Conservation (phyloP, 495 filamentous ascomycete genomes). For the Penicillium atrosanguineum region DNA sequence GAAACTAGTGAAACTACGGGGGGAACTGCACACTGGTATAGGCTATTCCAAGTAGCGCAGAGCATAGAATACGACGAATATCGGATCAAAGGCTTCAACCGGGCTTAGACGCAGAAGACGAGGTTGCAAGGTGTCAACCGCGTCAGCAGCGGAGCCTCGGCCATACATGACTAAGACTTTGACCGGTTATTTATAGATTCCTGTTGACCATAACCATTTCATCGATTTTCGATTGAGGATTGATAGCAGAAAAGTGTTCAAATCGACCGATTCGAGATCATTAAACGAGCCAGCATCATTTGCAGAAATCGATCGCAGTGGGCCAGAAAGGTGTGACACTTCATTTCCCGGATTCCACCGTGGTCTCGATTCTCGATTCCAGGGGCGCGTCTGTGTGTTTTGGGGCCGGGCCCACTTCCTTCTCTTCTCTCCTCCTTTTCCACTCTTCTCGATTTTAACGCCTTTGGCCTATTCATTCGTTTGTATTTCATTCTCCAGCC, state of each 20-base stretch:
- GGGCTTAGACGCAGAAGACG: not conserved
- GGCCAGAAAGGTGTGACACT: not conserved
- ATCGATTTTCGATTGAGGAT: too few relatives aligned
- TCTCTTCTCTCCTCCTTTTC: slow-evolving; percentile 13
- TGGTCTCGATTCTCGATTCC: slow-evolving; percentile 24
- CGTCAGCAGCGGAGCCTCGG: slow-evolving; percentile 7
- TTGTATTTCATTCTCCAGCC: slow-evolving; percentile 20
- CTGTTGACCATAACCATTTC: not conserved
- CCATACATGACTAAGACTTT: not conserved
- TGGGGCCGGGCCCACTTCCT: slow-evolving; percentile 18
- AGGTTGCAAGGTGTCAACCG: not conserved
- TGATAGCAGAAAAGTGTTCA: too few relatives aligned
- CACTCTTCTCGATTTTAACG: slow-evolving; percentile 17
- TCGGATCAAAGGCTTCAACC: not conserved
- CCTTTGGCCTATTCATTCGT: not conserved
- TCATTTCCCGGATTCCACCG: slow-evolving; percentile 17
- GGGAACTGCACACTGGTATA: not conserved
- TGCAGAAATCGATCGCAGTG: not conserved
- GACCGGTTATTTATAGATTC: slow-evolving; percentile 13
- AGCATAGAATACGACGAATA: not conserved
- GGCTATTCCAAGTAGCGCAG: not conserved
- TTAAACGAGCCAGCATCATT: not conserved
- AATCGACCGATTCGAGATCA: not conserved
- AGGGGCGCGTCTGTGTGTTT: slow-evolving; percentile 17
- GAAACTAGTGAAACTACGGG: not conserved